Conservation (phyloP, 441 rosid species). For the Gossypium gossypioides region DNA sequence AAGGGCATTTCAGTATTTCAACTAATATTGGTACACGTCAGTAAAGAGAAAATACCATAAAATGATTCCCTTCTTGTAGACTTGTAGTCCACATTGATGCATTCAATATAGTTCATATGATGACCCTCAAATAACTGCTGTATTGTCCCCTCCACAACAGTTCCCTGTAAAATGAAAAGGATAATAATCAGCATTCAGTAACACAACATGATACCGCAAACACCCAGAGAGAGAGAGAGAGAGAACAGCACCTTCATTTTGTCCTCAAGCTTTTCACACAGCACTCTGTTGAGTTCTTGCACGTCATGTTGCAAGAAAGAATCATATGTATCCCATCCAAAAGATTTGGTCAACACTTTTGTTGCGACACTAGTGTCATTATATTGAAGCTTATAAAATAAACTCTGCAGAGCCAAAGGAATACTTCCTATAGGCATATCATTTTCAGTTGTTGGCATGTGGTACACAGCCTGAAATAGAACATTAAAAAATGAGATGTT, state of each 20-base stretch:
- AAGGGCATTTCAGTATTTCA: background rate
- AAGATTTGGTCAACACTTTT: conserved; percentile 76
- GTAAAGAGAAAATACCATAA: conserved; percentile 46
- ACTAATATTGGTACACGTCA: background rate
- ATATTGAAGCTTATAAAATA: conserved; percentile 86
- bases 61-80: conserved; percentile 87
- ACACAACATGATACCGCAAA: conserved; percentile 8
- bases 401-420: conserved; percentile 84
- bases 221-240: background rate
- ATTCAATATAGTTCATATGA: conserved; percentile 84
- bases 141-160: conserved; percentile 93
- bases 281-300: conserved; percentile 82
- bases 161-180: conserved; percentile 41
- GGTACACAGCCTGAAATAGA: conserved; percentile 74
- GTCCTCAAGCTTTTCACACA: conserved; percentile 84
- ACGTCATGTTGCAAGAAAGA: conserved; percentile 96
- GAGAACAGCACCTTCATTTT: conserved; percentile 68
- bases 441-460: conserved; percentile 94
- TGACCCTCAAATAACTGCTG: conserved; percentile 88
- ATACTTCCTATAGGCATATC: conserved; percentile 80
- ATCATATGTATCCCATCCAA: conserved; percentile 96
- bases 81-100: conserved; percentile 87
- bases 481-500: conserved; percentile 16
- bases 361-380: conserved; percentile 81
- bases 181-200: background rate